Base-by-base conservation (phyloP, 352 stramenopile species). In the Pythium volutum region DNA sequence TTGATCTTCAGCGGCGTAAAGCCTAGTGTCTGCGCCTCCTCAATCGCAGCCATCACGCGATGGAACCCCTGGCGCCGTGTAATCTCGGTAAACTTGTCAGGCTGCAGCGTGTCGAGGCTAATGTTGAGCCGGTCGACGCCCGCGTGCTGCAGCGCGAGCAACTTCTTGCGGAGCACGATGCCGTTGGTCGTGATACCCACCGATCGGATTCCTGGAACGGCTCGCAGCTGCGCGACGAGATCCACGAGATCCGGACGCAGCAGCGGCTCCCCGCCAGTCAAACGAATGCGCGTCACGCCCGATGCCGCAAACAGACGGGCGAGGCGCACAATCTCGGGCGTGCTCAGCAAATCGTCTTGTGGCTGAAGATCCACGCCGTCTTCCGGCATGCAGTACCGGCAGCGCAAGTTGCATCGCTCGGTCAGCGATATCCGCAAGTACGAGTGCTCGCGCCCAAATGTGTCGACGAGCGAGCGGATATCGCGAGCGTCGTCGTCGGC, bases 161-260 rank as follows among this genome's bases (percentile, higher is more conserved):
- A 69, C 59, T 97, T 84, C 48, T 77, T 83, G 34, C 85, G 61
- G n/a, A 99, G 75, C 18, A 85, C 85, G 15, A 99, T 82, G 26
- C 92, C 97, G 76, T 99, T 99, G 2, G 97, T 98, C 22, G 97
- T 99, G 38, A 99, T 88, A 1, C 92, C 96, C 26, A 99, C 71
- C 4, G 79, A 88, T 10, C 78, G 64, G 33, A 97, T 91, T 20
- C 78, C 81, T 25, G 73, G 73, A 47, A 97, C 84, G 26, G 70
- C 71, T 58, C 74, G 67, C 42, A 94, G 55, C 41, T 81, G 59
- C 18, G 67, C 45, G 4, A 86, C 71, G 41, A 90, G 63, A 2
- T 81, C 76, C 22, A 85, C 56, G 33, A 92, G 59, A 59, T 91
- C 80, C 18, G 63, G 59, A 20, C 78, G 75, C 22, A 93, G 66